These are phyloP conservation scores for Phaeosphaeria sp. DNA, from an alignment of 2,329 filamentous ascomycete genomes.

Conservation along the genomic window DNA sequence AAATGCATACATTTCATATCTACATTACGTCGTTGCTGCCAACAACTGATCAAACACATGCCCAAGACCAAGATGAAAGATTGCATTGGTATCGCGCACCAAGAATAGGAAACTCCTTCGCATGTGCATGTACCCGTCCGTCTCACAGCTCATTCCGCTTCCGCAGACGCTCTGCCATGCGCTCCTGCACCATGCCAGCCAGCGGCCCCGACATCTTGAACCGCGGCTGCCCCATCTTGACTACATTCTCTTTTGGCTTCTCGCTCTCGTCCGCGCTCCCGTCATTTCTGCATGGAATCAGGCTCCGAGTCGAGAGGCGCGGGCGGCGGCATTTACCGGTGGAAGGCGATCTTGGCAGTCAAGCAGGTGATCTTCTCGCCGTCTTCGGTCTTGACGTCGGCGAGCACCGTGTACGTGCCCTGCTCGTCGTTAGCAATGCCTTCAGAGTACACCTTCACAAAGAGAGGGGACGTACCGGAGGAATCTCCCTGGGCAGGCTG, in stretches of 20 bases:
- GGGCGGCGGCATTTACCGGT: constrained; percentile 40
- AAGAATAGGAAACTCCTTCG: constrained; percentile 4
- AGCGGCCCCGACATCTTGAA: constrained; percentile 44
- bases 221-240: constrained; percentile 40
- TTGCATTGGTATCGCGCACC: constrained; percentile 26
- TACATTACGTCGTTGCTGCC: constrained; percentile 23
- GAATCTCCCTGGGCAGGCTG: constrained; percentile 83
- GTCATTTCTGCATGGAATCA: constrained; percentile 13
- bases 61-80: constrained; percentile 12
- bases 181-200: constrained; percentile 43
- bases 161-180: constrained; percentile 35
- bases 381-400: constrained; percentile 80
- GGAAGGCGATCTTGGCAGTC: constrained; percentile 73
- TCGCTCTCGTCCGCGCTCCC: constrained; percentile 20
- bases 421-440: constrained; percentile 47
- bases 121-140: constrained; percentile 9
- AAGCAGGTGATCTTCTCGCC: constrained; percentile 84
- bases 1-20: constrained; percentile 22
- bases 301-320: constrained; percentile 3
- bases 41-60: not conserved
- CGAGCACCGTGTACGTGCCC: constrained; percentile 89
- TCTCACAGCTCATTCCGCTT: constrained; percentile 41
- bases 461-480: constrained; percentile 70
- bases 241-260: constrained; percentile 9
- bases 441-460: not conserved